Base-by-base conservation (phyloP, 2,329 filamentous ascomycete genomes). In the Aspergillus nomiae region DNA sequence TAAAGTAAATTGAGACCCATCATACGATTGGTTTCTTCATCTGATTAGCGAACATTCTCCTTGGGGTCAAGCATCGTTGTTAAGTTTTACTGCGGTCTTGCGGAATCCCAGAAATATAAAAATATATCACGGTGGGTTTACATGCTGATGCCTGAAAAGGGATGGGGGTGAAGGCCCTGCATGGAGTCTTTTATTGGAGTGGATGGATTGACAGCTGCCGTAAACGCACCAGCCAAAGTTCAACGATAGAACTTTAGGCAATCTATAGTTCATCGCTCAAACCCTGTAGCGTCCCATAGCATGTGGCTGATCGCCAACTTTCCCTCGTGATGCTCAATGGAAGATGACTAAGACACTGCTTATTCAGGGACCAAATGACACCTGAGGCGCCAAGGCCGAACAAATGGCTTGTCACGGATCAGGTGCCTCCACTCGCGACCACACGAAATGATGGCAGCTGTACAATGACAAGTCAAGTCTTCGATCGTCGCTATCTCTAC, bases 401-500 rank as follows among this genome's bases (percentile, higher is more conserved):
- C 59, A 38, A 54, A 64, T 55, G 54, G 38, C 59, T 61, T 54
- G 55, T 59, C 57, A 48, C 26, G 30, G 50, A 57, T 50, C 59
- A 61, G 60, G 55, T 64, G 51, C 45, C 36, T 59, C 62, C 58
- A 48, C 60, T 64, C 59, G 62, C 63, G 59, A 65, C 60, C 56
- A 55, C 60, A 43, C 43, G 53, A 59, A 56, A 63, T 63, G 61
- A 55, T 55, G 38, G 57, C 55, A 53, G 58, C 56, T 59, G 59
- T 48, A 56, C 50, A 45, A 30, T 63, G 54, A 57, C 53, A 43
- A 48, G 36, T 36, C 45, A 48, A 28, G 51, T 58, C 34, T 53
- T 28, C 30, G 45, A 46, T 34, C 32, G 38, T 48, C 46, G 48
- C 54, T 43, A 24, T 50, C 54, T 21, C 24, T 55, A 21, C 51